Conservation (phyloP, 768 basidiomycete species). For the Boletus bicolor region DNA sequence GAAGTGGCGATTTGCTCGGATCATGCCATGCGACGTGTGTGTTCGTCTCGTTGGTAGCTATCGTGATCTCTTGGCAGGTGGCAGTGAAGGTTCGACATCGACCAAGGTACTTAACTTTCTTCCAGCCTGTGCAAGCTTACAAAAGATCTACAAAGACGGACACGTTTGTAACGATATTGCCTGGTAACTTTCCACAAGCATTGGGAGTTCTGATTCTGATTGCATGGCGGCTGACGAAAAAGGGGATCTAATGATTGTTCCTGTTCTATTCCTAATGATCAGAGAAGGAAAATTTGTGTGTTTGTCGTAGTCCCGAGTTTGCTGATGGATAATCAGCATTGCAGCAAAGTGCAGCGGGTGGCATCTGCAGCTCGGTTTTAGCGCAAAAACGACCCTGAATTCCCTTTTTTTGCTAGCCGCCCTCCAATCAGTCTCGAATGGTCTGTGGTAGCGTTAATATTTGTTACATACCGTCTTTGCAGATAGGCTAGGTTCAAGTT, state of each 20-base stretch:
- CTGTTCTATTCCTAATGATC: background rate
- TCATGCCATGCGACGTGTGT: background rate
- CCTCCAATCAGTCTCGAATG: background rate
- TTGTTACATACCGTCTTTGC: background rate
- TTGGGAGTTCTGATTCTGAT: background rate
- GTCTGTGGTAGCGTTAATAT: background rate
- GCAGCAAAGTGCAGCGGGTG: background rate
- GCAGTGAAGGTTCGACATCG: background rate
- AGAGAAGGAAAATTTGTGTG: background rate
- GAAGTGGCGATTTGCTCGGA: background rate
- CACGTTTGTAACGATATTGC: background rate
- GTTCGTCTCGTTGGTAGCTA: constrained; percentile 1
- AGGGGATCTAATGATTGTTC: too few relatives aligned
- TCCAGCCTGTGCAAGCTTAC: background rate
- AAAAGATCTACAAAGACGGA: too few relatives aligned
- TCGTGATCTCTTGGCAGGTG: background rate
- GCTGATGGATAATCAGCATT: background rate
- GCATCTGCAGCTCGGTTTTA: background rate
- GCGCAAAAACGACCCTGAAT: constrained; percentile 5
- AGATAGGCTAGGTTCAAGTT: background rate
- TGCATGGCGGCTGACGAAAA: background rate
- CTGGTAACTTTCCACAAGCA: background rate
- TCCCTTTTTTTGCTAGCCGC: background rate
- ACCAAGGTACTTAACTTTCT: too few relatives aligned
- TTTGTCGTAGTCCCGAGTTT: background rate